These are phyloP conservation scores for Phoenix dactylifera DNA, from an alignment of 176 grass and related monocot species.

Conservation along the genomic window DNA sequence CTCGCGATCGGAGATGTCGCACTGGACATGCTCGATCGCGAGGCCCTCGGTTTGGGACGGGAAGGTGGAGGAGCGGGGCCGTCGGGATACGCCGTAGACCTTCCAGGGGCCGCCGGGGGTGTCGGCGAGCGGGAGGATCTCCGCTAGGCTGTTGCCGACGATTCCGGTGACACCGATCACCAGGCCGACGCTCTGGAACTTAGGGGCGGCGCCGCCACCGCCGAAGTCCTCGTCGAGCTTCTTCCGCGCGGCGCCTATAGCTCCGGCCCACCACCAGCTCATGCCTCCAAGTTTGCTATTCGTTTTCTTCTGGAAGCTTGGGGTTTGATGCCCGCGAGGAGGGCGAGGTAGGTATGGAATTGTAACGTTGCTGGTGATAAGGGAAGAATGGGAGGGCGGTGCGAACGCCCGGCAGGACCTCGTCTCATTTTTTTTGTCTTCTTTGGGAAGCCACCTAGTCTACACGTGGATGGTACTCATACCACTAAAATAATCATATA, in stretches of 20 bases:
- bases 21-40: slow-evolving; percentile 31
- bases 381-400: no score
- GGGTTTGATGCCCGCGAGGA: no score
- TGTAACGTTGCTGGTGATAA: no score
- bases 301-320: no score
- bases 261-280: slow-evolving; percentile 23
- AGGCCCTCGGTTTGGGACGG: background rate
- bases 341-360: no score
- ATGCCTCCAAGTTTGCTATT: background rate
- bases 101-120: slow-evolving; percentile 47
- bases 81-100: slow-evolving; percentile 43
- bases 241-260: slow-evolving; percentile 14
- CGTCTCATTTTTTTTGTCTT: no score
- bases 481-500: no score
- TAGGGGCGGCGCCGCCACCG: background rate
- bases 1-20: slow-evolving; percentile 41
- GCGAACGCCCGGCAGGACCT: no score
- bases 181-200: slow-evolving; percentile 9
- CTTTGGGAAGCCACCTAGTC: no score
- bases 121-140: slow-evolving; percentile 16
- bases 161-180: slow-evolving; percentile 13
- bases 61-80: slow-evolving; percentile 18
- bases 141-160: slow-evolving; percentile 7
- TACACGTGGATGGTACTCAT: no score
- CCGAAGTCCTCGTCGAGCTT: background rate